Evolutionary conservation across 139 green algal species (phyloP).

Genomic region (Chlorella sp.): DNA sequence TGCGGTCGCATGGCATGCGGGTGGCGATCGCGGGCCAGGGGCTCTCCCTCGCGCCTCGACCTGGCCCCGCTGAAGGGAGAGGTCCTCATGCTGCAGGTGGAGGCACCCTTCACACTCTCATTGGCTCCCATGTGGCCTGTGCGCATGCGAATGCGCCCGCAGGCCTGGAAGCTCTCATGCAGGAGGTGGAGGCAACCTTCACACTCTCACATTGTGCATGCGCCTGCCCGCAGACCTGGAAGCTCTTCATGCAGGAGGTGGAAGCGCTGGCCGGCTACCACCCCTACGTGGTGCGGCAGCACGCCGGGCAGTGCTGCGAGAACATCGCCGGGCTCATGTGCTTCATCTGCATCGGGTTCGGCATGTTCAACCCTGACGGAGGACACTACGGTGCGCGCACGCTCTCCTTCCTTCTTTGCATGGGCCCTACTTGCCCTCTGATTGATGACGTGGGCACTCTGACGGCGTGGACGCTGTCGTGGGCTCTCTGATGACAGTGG

Average conservation of each 20-base stretch:
- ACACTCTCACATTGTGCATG: not conserved
- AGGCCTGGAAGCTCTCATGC: too few species aligned
- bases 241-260: not conserved
- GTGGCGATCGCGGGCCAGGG: too few species aligned
- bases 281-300: not conserved
- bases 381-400: not conserved
- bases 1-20: not conserved
- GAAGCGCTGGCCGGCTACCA: not conserved
- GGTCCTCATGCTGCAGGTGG: too few species aligned
- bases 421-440: too few species aligned
- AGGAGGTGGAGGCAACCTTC: not conserved
- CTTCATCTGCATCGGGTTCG: not conserved
- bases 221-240: not conserved
- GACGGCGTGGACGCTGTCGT: too few species aligned
- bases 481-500: too few species aligned
- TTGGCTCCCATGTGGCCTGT: not conserved
- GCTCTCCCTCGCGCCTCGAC: too few species aligned
- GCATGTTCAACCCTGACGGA: not conserved
- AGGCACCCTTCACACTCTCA: not conserved
- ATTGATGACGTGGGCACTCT: too few species aligned
- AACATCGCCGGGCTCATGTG: not conserved
- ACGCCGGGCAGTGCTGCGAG: not conserved
- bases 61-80: not conserved
- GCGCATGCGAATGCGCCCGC: not conserved
- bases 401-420: too few species aligned